Conservation (phyloP, 805 yeast genomes). For the Saturnispora mendoncae region DNA sequence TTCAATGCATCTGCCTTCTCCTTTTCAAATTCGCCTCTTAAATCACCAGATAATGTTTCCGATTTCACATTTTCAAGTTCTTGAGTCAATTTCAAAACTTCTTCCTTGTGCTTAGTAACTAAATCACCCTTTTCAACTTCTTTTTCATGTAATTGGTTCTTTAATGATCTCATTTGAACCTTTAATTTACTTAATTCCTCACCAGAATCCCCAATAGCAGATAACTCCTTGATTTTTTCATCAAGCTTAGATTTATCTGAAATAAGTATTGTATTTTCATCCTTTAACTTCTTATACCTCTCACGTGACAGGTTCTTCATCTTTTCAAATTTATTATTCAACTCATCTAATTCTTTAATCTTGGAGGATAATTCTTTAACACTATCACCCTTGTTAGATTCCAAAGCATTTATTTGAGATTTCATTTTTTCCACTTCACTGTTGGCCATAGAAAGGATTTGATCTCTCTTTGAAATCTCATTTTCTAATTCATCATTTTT, state of each 20-base stretch:
- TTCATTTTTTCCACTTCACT: constrained; percentile 58
- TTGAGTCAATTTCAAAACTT: background rate
- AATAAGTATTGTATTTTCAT: constrained; percentile 16
- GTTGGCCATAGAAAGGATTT: constrained; percentile 36
- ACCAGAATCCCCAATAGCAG: constrained; percentile 9
- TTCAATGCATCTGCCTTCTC: constrained; percentile 18
- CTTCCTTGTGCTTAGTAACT: constrained; percentile 3
- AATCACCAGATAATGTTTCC: background rate
- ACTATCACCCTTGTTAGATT: constrained; percentile 27
- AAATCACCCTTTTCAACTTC: constrained; percentile 8
- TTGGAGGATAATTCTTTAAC: background rate
- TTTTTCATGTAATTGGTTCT: constrained; percentile 14
- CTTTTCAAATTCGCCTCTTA: constrained; percentile 14
- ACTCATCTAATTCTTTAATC: constrained; percentile 14
- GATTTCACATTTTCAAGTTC: constrained; percentile 4
- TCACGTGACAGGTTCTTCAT: constrained; percentile 27
- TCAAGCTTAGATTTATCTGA: constrained; percentile 13
- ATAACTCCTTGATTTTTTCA: constrained; percentile 17
- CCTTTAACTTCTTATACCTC: constrained; percentile 23
- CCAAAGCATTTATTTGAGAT: constrained; percentile 31
- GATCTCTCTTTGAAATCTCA: constrained; percentile 38
- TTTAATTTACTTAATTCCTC: constrained; percentile 17
- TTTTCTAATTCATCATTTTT: constrained; percentile 15
- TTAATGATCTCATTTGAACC: constrained; percentile 14
- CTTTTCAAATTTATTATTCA: constrained; percentile 21